Evolutionary conservation across 2,329 filamentous ascomycete genomes (phyloP), one percentile per base, ranked within the genome.

Genomic region (Drechmeria coniospora): DNA sequence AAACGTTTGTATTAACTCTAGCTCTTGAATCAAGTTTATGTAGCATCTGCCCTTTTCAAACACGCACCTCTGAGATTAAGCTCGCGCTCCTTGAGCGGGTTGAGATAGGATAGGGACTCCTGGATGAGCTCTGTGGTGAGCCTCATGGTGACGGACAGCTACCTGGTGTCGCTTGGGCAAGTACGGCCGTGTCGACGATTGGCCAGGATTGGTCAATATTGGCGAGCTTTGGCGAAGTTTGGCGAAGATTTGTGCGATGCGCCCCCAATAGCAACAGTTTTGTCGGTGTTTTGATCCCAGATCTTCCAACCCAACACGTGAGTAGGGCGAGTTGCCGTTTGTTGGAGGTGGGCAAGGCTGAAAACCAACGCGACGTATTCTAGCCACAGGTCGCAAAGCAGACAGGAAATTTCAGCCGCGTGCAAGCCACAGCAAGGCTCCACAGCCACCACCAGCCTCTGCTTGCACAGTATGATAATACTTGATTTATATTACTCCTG

Each of bases 61-160:
- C 5, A 69, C 84, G 74, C 80, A 95, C 90, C 90, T 93, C 90
- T 77, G 48, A 98, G 82, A 67, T 95, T 86, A 56, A 98, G 74
- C 72, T 98, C 90, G 58, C 90, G 83, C 70, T 98, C 90, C 63
- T 90, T 92, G 57, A 98, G 72, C 54, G 87, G 86, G 61, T 95
- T 98, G 60, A 95, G 79, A 68, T 94, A 98, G 55, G 87, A 94
- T 43, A 93, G 79, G 51, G 90, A 93, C 57, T 74, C 76, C 58
- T 83, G 74, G 61, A 98, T 92, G 49, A 95, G 75, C 57, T 95
- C 90, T 43, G 82, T 77, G 38, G 87, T 94, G 61, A 98, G 75
- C 68, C 87, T 78, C 90, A 98, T 95, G 41, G 51, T 61, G 54
- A 15, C 21, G 26, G 26, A 11, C 20, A 8, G 17, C 20, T 21